Conservation (phyloP, 441 rosid species). For the Populus trichocarpa region DNA sequence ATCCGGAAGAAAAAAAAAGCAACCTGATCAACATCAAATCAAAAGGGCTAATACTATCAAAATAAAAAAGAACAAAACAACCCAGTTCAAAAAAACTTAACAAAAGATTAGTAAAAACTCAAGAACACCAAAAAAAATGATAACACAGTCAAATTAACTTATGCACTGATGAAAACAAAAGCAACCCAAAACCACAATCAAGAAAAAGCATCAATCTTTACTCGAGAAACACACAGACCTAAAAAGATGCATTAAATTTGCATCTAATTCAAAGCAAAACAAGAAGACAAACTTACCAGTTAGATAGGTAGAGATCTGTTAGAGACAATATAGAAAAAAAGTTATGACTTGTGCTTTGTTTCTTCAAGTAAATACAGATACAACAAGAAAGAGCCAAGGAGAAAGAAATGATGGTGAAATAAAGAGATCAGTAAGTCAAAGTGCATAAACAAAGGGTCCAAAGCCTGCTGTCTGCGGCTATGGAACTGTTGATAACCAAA, state of each 20-base stretch:
- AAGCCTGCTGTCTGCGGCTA: neutral
- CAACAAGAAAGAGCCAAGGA: neutral
- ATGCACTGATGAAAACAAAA: constrained; percentile 11
- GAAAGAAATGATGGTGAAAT: neutral
- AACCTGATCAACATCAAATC: constrained; percentile 7
- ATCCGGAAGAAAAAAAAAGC: neutral
- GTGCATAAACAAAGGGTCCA: neutral
- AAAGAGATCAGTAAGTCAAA: neutral
- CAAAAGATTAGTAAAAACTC: neutral
- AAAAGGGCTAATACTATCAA: neutral
- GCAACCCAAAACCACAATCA: constrained; percentile 22
- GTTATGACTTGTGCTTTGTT: neutral
- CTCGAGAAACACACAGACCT: neutral
- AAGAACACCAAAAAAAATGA: neutral
- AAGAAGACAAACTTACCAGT: constrained; percentile 25
- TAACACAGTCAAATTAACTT: neutral
- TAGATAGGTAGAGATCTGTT: neutral
- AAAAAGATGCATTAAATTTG: constrained; percentile 12
- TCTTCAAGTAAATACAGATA: neutral
- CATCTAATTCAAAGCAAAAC: neutral
- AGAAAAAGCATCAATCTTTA: constrained; percentile 14
- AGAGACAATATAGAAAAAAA: neutral
- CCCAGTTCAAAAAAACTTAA: constrained; percentile 1
- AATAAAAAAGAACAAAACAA: neutral
- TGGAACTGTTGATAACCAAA: constrained; percentile 1